Base-by-base conservation (phyloP, 805 yeast species). In the Metschnikowia hibisci region DNA sequence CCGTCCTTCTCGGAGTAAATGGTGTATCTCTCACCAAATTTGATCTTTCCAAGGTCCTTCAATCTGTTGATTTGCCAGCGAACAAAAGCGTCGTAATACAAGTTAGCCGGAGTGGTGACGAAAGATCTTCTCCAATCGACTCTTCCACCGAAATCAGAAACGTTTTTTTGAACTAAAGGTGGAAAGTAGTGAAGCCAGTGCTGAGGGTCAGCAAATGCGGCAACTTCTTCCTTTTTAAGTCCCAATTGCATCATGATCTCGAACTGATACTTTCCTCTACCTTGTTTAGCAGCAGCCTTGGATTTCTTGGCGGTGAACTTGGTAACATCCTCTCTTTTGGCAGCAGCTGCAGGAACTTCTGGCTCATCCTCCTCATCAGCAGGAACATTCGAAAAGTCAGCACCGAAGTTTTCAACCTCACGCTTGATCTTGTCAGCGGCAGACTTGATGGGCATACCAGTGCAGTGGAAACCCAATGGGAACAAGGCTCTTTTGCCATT, bases 401-500 rank as follows among this genome's bases (percentile, higher is more conserved):
- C 73, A 41, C 99, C 99, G 62, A 93, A 93, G 64, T 78, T 64
- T 69, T 93, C 97, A 46, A 90, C 74, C 73, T 93, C 99, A 65
- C 99, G 82, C 61, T 80, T 80, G 61, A 93, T 77, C 69, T 93
- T 91, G 69, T 91, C 99, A 39, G 99, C 98, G 58, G 96, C 78
- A 23, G 98, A 91, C 62, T 81, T 76, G 64, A 93, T 93, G 42
- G 99, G 98, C 96, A 93, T 85, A 76, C 99, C 99, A 28, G 99
- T 93, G 78, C 99, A 93, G 69, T 93, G 99, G 84, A 91, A 93
- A 39, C 99, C 99, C 45, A 93, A 76, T 40, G 99, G 98, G 71
- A 87, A 93, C 48, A 90, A 72, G 29, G 96, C 96, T 56, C 85
- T 78, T 68, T 84, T 87, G 53, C 97, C 98, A 60, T 77, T 77